Conservation (phyloP, 1,284 basidiomycete species). For the Ceratobasidium theobromae region DNA sequence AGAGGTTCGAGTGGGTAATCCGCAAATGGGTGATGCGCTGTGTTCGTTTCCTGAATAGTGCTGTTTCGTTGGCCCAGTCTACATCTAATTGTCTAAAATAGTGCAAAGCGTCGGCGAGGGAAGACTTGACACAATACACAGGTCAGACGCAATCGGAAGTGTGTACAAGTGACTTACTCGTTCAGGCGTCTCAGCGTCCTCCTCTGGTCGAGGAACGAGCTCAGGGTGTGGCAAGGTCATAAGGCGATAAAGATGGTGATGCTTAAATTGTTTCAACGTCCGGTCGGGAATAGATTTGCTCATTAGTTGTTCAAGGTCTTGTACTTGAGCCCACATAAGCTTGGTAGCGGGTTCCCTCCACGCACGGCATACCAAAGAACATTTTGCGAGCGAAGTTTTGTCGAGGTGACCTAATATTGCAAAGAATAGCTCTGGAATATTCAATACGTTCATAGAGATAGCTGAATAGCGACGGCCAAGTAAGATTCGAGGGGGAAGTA, state of each 20-base stretch:
- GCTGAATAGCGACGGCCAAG: background rate
- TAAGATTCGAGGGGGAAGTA: background rate
- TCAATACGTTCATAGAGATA: background rate
- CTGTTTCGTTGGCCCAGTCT: background rate
- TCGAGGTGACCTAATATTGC: background rate
- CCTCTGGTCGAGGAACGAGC: background rate
- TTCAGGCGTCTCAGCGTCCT: background rate
- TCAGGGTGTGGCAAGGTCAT: background rate
- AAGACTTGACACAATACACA: background rate
- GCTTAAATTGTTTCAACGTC: background rate
- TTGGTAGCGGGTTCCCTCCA: slow-evolving; percentile 8
- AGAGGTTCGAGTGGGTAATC: background rate
- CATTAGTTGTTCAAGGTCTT: background rate
- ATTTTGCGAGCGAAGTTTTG: background rate
- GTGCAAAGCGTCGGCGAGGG: background rate
- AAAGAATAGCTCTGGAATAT: slow-evolving; percentile 1
- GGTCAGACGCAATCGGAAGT: background rate
- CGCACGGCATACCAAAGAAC: background rate
- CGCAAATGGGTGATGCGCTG: background rate
- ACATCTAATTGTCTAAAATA: background rate
- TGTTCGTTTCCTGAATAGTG: background rate
- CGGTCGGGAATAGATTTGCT: background rate
- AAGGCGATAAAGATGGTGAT: background rate
- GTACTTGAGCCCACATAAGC: background rate
- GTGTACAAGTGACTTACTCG: background rate